These are phyloP conservation scores for Beauveria australis DNA, from an alignment of 2,329 filamentous ascomycete genomes.

Conservation along the genomic window DNA sequence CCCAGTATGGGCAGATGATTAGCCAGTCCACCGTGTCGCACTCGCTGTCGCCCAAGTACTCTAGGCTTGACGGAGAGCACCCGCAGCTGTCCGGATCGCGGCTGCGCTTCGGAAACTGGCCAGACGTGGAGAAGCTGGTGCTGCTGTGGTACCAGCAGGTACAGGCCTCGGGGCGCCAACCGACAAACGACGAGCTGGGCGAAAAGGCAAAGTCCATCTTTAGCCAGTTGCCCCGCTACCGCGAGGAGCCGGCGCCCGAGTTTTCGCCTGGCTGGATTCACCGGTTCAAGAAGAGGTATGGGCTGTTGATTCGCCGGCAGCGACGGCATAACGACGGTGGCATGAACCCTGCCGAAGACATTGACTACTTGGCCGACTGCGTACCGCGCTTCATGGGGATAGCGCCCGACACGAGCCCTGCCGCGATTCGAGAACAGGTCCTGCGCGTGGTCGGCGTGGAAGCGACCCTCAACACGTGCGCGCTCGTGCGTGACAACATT, in stretches of 20 bases:
- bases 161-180: constrained; percentile 44
- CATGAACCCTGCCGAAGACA: constrained; percentile 43
- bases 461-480: constrained; percentile 43
- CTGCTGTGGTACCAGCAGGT: constrained; percentile 48
- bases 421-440: constrained; percentile 50
- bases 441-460: constrained; percentile 48
- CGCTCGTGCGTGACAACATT: constrained; percentile 50
- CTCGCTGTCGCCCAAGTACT: constrained; percentile 54
- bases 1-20: constrained; percentile 50
- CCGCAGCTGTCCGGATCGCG: constrained; percentile 55
- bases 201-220: constrained; percentile 56
- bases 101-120: constrained; percentile 56
- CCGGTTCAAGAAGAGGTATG: constrained; percentile 56
- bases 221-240: constrained; percentile 49
- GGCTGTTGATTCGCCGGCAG: constrained; percentile 48
- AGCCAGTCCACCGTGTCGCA: constrained; percentile 57
- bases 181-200: constrained; percentile 54
- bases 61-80: constrained; percentile 50
- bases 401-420: constrained; percentile 48
- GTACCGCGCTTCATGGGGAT: constrained; percentile 53
- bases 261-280: constrained; percentile 59
- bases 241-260: constrained; percentile 50
- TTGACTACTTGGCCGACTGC: constrained; percentile 52
- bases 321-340: constrained; percentile 41
- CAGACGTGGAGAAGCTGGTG: constrained; percentile 52